Evolutionary conservation across 225 moss, liverwort and hornwort species (phyloP), one percentile per base, ranked within the genome.

Genomic region (Marchantia polymorpha): DNA sequence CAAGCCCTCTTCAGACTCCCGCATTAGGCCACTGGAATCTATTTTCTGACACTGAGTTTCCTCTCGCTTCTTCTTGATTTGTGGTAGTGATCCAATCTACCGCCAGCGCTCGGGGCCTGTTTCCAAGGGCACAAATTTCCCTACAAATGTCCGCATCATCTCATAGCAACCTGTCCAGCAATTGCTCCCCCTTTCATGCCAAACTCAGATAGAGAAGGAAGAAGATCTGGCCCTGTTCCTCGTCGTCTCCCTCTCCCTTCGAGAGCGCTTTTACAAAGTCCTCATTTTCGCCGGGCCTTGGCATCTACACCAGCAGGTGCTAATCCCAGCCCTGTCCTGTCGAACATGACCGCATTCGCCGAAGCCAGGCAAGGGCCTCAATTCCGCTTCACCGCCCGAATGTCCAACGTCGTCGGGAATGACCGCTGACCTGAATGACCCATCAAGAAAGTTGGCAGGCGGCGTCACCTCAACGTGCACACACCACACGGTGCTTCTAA

Each of bases 21-120:
- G 78, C 78, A 69, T 79, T 69, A 79, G 78, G 69, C 55, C 54
- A 54, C 49, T 55, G 22, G 78, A 29, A 79, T 54, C 78, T 69
- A 20, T 11, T 50, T 47, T 69, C 25, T 11, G 20, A 25, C 69
- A 16, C 29, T 27, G 68, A 29, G 25, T 39, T 29, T 0, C 16
- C 53, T 48, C 56, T 14, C 78, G 50, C 26, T 54, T 78, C 69
- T 20, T 69, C 67, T 69, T 47, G 52, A n/a, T 56, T 52, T 54
- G 29, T 70, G 39, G 30, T 20, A 30, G 20, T 10, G 29, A 65
- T 50, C 64, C 78, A 54, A 70, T 56, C 67, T 70, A 55, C 69
- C 22, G 20, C 68, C 29, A 39, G 55, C 68, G 48, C 59, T 77
- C 64, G 3, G 31, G 12, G n/a, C 48, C 77, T 63, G 61, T 63